These are phyloP conservation scores for Phialophora verrucosa DNA, from an alignment of 2,329 filamentous ascomycete species.

Conservation along the genomic window DNA sequence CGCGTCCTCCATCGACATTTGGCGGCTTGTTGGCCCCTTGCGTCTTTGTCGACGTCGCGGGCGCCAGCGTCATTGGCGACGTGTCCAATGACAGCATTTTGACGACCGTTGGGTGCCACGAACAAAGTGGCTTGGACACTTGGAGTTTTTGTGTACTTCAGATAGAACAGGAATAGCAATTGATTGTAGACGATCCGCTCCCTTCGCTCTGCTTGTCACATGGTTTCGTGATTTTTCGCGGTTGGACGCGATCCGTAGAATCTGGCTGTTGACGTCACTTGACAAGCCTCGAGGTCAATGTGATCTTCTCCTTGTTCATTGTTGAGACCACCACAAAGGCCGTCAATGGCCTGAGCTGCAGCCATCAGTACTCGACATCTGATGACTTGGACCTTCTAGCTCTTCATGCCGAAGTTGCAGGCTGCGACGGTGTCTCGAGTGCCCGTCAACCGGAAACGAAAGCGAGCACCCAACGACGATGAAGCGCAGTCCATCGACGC, in stretches of 20 bases:
- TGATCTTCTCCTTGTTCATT: not conserved
- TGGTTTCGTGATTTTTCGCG: not conserved
- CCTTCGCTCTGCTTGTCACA: not conserved
- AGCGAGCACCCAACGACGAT: slow-evolving; percentile 48
- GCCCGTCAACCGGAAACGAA: slow-evolving; percentile 50
- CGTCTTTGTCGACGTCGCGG: not conserved
- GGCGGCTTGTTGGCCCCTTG: not conserved
- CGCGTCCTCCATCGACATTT: not conserved
- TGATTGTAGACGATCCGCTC: not conserved
- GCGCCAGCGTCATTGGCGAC: not conserved
- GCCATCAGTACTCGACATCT: not conserved
- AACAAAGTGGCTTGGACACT: not conserved
- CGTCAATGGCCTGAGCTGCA: not conserved
- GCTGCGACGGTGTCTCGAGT: slow-evolving; percentile 50
- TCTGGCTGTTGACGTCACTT: not conserved
- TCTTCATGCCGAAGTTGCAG: slow-evolving; percentile 49
- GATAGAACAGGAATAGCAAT: slow-evolving; percentile 2
- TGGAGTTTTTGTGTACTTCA: slow-evolving; percentile 1
- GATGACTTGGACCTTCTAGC: not conserved
- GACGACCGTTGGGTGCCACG: not conserved
- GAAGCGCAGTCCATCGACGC: slow-evolving; percentile 11
- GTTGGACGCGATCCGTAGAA: not conserved
- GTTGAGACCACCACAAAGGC: not conserved
- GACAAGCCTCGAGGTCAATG: not conserved
- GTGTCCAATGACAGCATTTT: not conserved